Evolutionary conservation across 2,329 filamentous ascomycete genomes (phyloP).

Genomic region (Cladobotryum mycophilum): DNA sequence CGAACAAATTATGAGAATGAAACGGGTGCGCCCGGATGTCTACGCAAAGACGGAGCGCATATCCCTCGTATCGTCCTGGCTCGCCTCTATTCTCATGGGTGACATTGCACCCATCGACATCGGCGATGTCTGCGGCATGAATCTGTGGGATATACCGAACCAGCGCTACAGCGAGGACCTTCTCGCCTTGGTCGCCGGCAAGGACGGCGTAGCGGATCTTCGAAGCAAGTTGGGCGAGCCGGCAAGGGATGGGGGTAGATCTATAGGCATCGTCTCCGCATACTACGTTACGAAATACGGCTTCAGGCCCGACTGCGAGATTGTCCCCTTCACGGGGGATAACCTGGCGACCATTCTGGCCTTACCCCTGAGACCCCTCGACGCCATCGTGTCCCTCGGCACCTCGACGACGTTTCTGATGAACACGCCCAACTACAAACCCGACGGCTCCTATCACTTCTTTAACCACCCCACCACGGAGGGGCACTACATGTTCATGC

Average conservation of each 20-base stretch:
- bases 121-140: conserved; percentile 92
- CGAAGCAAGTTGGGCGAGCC: conserved; percentile 75
- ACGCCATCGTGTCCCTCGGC: conserved; percentile 90
- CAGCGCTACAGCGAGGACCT: conserved; percentile 69
- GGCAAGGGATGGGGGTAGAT: conserved; percentile 70
- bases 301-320: conserved; percentile 66
- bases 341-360: conserved; percentile 94
- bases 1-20: conserved; percentile 89
- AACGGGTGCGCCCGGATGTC: conserved; percentile 69
- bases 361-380: conserved; percentile 76
- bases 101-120: conserved; percentile 84
- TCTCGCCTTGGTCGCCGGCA: conserved; percentile 66
- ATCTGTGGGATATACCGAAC: conserved; percentile 82
- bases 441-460: conserved; percentile 89
- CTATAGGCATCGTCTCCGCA: conserved; percentile 65
- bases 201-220: conserved; percentile 55
- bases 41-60: conserved; percentile 79
- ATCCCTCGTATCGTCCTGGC: conserved; percentile 90
- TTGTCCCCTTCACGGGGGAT: conserved; percentile 88
- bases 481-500: conserved; percentile 98
- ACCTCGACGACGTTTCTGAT: conserved; percentile 97
- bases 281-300: conserved; percentile 79
- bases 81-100: conserved; percentile 85
- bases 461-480: conserved; percentile 93
- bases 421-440: conserved; percentile 87